These are phyloP conservation scores for Hippophae tibetana DNA, from an alignment of 306 rosid genomes.

Conservation along the genomic window DNA sequence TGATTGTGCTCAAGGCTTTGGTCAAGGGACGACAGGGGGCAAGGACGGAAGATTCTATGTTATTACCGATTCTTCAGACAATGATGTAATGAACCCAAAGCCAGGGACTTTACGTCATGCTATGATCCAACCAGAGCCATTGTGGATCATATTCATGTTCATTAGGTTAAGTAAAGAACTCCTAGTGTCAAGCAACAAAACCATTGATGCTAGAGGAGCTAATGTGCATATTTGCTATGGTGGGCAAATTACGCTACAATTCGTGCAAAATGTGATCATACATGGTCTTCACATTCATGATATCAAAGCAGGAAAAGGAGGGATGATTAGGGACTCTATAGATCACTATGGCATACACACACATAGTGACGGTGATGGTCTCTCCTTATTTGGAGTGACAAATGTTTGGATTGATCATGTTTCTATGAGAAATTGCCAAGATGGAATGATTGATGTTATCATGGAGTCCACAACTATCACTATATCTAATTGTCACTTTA, in stretches of 20 bases:
- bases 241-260: slow-evolving; percentile 40
- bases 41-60: slow-evolving; percentile 30
- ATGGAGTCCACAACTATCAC: slow-evolving; percentile 43
- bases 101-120: slow-evolving; percentile 34
- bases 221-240: slow-evolving; percentile 35
- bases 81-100: slow-evolving; percentile 28
- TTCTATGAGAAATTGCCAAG: slow-evolving; percentile 35
- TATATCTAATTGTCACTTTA: slow-evolving; percentile 43
- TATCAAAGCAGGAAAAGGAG: slow-evolving; percentile 21
- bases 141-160: slow-evolving; percentile 48
- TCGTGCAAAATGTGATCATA: slow-evolving; percentile 37
- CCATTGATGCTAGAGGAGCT: slow-evolving; percentile 47
- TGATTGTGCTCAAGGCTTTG: slow-evolving; percentile 38
- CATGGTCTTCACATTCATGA: slow-evolving; percentile 35
- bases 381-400: slow-evolving; percentile 37
- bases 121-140: slow-evolving; percentile 24
- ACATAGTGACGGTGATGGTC: slow-evolving; percentile 45
- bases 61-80: slow-evolving; percentile 30
- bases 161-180: slow-evolving; percentile 32
- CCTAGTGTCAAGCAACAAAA: slow-evolving; percentile 31
- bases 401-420: slow-evolving; percentile 49
- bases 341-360: slow-evolving; percentile 31
- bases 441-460: slow-evolving; percentile 38
- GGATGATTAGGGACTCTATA: slow-evolving; percentile 34
- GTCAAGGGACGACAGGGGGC: slow-evolving; percentile 37